Conservation (phyloP, 805 yeast genomes). For the Sugiyamaella valdiviana region DNA sequence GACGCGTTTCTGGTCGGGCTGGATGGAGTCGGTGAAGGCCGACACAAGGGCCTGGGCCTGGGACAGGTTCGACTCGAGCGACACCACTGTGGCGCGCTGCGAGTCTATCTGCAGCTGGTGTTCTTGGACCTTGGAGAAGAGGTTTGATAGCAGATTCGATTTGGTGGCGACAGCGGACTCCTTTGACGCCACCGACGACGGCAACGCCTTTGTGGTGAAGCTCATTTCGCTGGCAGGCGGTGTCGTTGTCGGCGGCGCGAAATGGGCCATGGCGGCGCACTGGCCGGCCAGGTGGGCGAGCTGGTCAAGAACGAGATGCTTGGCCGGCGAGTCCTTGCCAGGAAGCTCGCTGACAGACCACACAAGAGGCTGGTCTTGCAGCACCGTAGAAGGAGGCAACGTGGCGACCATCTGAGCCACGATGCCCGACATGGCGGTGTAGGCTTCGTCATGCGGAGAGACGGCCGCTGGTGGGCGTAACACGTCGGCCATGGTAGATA, state of each 20-base stretch:
- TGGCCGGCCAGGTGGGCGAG: conserved; percentile 5
- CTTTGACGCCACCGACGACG: neutral
- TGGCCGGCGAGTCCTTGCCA: conserved; percentile 22
- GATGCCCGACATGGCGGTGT: conserved; percentile 19
- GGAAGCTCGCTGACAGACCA: conserved; percentile 10
- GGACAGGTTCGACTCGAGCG: conserved; percentile 29
- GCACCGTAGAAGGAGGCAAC: neutral
- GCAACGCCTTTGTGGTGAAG: too few relatives aligned
- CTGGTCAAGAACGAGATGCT: conserved; percentile 17
- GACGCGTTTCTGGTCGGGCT: conserved; percentile 26
- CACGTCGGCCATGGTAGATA: conserved; percentile 11
- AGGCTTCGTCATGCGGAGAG: conserved; percentile 21
- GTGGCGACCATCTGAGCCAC: conserved; percentile 11
- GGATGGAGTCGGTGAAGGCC: conserved; percentile 29
- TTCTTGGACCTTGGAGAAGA: conserved; percentile 29
- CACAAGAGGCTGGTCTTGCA: neutral
- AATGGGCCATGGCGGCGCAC: conserved; percentile 4
- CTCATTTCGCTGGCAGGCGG: neutral
- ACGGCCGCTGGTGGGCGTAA: conserved; percentile 13
- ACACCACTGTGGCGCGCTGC: conserved; percentile 30
- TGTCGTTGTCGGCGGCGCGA: neutral
- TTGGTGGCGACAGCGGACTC: neutral
- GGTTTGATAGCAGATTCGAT: conserved; percentile 5
- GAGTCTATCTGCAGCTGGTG: conserved; percentile 33
- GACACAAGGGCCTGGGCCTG: conserved; percentile 31